phyloP scores from a whole-genome alignment of 73 alveolate species.

The Uronychia setigera region DNA sequence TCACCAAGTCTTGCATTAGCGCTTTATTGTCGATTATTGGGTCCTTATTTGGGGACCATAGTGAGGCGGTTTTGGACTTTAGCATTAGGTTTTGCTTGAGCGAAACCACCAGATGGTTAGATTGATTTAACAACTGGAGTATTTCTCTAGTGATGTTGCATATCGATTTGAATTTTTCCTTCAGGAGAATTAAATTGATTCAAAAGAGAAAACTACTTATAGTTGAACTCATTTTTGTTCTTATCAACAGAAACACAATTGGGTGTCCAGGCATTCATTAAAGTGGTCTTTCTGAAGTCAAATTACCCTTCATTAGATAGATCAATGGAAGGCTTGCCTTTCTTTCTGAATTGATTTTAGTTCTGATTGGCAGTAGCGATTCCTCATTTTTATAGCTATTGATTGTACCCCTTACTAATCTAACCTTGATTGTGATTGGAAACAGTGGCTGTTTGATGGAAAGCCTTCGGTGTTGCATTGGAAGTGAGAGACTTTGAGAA shows the following conservation, averaged over 20 bases:
- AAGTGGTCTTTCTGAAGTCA: neutral
- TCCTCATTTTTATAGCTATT: neutral
- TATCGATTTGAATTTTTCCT: neutral
- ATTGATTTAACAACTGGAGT: neutral
- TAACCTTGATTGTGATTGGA: neutral
- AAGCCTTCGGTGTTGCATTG: neutral
- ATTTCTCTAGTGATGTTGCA: neutral
- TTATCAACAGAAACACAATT: neutral
- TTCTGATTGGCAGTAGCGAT: neutral
- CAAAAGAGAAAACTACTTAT: neutral
- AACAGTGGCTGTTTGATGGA: too few species aligned
- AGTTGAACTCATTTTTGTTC: neutral
- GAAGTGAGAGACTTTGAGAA: neutral
- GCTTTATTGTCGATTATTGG: neutral
- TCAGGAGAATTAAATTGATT: neutral
- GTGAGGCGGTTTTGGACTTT: neutral
- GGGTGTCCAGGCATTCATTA: neutral
- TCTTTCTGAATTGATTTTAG: neutral
- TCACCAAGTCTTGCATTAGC: neutral
- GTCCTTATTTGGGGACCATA: too few species aligned
- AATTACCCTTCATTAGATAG: neutral
- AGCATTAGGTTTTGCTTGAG: neutral
- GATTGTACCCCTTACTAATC: neutral
- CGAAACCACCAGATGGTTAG: too few species aligned
- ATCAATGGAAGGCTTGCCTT: neutral